Evolutionary conservation across 2,329 filamentous ascomycete genomes (phyloP), one percentile per base, ranked within the genome.

Genomic region (Trichoderma aggressivum): DNA sequence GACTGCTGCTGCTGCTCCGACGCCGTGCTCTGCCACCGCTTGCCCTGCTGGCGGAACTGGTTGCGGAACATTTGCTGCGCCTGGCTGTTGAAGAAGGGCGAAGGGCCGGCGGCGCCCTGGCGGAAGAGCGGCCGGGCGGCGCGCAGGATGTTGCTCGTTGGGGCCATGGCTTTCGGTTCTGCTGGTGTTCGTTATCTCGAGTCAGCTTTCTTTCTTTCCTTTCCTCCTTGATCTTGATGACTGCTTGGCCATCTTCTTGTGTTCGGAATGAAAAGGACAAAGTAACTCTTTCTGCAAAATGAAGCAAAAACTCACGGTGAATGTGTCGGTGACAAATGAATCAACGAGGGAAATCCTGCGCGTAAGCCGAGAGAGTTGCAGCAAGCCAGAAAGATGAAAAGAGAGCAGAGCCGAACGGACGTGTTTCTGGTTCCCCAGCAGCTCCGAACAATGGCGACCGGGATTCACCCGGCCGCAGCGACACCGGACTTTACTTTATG

Each of bases 11-110:
- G 50, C 68, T 70, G 60, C 77, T 83, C 80, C 74, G 86, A 84
- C 55, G 89, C 85, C 58, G 91, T 90, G 82, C 90, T 93, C 83
- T 93, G 90, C 82, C 88, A 94, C 80, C 93, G 88, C 78, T 88
- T 89, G 75, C 80, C 77, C 69, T 76, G 74, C 78, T 80, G 78
- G 73, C 80, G 79, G 79, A 83, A 81, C 73, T 81, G 78, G 61
- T 80, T 74, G 73, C 82, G 83, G 84, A 88, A 86, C 82, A 86
- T 80, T 82, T 86, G 81, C 77, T 86, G 84, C 81, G 24, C 50
- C 60, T 71, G 71, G 39, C 61, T 39, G 28, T 26, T 39, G 59
- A 72, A 72, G 63, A 66, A 43, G 43, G 70, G 50, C 18, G 55
- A 53, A 4, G 87, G 82, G 81, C 87, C 84, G 80, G 84, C 77